Conservation (phyloP, 495 filamentous ascomycete genomes). For the Tuber indicum region DNA sequence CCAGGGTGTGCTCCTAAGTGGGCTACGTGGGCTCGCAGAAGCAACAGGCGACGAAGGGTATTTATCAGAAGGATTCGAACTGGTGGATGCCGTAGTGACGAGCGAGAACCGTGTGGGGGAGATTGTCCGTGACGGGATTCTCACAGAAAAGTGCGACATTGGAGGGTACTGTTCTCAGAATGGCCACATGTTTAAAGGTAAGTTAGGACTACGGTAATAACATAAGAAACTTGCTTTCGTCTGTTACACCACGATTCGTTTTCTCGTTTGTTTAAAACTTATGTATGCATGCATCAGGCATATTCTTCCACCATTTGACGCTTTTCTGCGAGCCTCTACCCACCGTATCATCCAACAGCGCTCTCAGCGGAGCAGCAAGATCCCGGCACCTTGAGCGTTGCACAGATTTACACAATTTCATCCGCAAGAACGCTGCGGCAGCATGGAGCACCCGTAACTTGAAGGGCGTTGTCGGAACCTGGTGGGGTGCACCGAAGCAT, state of each 20-base stretch:
- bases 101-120: constrained; percentile 42
- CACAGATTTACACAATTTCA: constrained; percentile 61
- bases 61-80: constrained; percentile 68
- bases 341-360: constrained; percentile 10
- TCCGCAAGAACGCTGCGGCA: constrained; percentile 67
- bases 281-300: constrained; percentile 9
- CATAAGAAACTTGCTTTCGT: constrained; percentile 43
- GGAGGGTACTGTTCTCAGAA: constrained; percentile 71
- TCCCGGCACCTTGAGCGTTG: constrained; percentile 56
- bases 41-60: constrained; percentile 61
- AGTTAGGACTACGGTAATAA: constrained; percentile 56
- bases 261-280: not conserved
- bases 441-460: constrained; percentile 64
- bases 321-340: constrained; percentile 67
- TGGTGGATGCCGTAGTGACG: constrained; percentile 46
- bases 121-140: constrained; percentile 74
- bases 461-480: constrained; percentile 71
- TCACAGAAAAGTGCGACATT: constrained; percentile 82
- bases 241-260: not conserved
- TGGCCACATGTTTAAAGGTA: constrained; percentile 83
- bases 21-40: constrained; percentile 70
- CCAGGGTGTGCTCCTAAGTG: constrained; percentile 87
- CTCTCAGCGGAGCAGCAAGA: constrained; percentile 16
- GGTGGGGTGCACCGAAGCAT: constrained; percentile 68
- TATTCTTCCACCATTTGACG: constrained; percentile 61